These are phyloP conservation scores for Penicillium sp. DNA, from an alignment of 2,329 filamentous ascomycete genomes.

Conservation along the genomic window DNA sequence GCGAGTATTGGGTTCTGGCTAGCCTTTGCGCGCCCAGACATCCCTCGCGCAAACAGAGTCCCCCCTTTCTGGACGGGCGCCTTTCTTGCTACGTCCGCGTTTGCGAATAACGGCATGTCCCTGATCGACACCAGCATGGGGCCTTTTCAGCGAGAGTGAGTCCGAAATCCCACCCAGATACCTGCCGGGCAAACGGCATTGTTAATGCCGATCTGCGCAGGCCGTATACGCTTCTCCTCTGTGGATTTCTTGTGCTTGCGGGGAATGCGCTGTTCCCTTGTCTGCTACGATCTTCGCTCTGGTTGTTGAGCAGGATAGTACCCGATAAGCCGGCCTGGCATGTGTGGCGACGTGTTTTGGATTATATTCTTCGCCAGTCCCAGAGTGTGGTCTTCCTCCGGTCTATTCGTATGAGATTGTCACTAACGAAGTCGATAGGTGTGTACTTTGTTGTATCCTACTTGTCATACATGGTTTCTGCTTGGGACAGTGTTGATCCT, in stretches of 20 bases:
- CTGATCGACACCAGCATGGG: conserved; percentile 54
- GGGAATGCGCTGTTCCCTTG: conserved; percentile 66
- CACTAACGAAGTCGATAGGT: conserved; percentile 16
- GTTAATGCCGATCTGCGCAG: conserved; percentile 16
- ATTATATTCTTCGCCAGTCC: conserved; percentile 35
- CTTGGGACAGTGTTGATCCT: conserved; percentile 59
- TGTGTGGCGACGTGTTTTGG: conserved; percentile 30
- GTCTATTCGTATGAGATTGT: too few relatives aligned
- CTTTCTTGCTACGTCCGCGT: conserved; percentile 55
- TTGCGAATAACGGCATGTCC: conserved; percentile 56
- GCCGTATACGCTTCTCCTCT: conserved; percentile 42
- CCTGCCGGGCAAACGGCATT: conserved; percentile 1
- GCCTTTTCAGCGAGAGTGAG: conserved; percentile 40
- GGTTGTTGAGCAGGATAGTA: conserved; percentile 43
- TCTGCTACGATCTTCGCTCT: conserved; percentile 60
- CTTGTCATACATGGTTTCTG: conserved; percentile 63
- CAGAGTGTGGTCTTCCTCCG: conserved; percentile 20
- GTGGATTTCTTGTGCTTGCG: conserved; percentile 59
- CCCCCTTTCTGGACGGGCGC: conserved; percentile 50
- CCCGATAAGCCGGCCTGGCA: conserved; percentile 27
- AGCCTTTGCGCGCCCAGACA: conserved; percentile 39
- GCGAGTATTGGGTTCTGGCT: conserved; percentile 50
- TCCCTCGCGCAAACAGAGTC: conserved; percentile 46
- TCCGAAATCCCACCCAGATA: not conserved
- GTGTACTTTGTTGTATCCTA: conserved; percentile 55